Evolutionary conservation across 768 basidiomycete species (phyloP).

Genomic region (Chiua virens): DNA sequence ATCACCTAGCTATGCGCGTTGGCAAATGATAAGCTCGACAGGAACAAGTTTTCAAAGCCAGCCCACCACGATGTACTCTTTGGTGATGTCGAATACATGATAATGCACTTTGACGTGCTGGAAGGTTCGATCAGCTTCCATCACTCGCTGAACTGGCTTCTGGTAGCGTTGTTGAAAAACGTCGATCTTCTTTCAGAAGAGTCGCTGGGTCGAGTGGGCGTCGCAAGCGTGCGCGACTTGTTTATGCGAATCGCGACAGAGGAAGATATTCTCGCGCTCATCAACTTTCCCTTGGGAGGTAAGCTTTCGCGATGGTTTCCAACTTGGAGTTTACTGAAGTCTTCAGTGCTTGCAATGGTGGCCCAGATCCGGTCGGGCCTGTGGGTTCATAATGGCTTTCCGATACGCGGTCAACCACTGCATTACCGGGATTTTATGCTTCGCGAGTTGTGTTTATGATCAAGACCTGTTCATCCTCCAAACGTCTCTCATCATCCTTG

Average conservation of each 20-base stretch:
- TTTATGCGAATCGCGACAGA: slow-evolving; percentile 63
- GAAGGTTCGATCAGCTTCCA: slow-evolving; percentile 90
- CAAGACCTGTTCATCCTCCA: slow-evolving; percentile 93
- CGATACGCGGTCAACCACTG: slow-evolving; percentile 89
- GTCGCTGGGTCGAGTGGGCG: slow-evolving; percentile 49
- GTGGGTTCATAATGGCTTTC: slow-evolving; percentile 97
- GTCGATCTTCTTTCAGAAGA: slow-evolving; percentile 64
- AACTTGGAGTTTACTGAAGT: background rate
- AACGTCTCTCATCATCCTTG: slow-evolving; percentile 81
- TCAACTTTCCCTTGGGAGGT: slow-evolving; percentile 93
- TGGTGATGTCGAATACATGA: slow-evolving; percentile 54
- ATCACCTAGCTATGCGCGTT: slow-evolving; percentile 72
- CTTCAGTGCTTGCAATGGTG: slow-evolving; percentile 79
- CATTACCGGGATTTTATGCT: slow-evolving; percentile 97
- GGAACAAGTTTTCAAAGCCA: slow-evolving; percentile 59
- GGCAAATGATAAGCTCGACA: slow-evolving; percentile 66
- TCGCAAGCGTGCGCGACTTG: slow-evolving; percentile 57
- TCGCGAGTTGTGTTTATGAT: slow-evolving; percentile 93
- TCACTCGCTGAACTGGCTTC: slow-evolving; percentile 87
- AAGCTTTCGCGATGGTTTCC: slow-evolving; percentile 22
- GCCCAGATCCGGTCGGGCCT: slow-evolving; percentile 93
- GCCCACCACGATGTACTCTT: slow-evolving; percentile 68
- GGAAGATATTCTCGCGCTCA: slow-evolving; percentile 66
- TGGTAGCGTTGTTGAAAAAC: slow-evolving; percentile 87
- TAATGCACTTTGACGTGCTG: slow-evolving; percentile 76